Percentiles rank a stretch among this genome's conserved stretches.
These are phyloP conservation scores for Penicillium herquei DNA, from an alignment of 495 filamentous ascomycete genomes.

Conservation along the genomic window DNA sequence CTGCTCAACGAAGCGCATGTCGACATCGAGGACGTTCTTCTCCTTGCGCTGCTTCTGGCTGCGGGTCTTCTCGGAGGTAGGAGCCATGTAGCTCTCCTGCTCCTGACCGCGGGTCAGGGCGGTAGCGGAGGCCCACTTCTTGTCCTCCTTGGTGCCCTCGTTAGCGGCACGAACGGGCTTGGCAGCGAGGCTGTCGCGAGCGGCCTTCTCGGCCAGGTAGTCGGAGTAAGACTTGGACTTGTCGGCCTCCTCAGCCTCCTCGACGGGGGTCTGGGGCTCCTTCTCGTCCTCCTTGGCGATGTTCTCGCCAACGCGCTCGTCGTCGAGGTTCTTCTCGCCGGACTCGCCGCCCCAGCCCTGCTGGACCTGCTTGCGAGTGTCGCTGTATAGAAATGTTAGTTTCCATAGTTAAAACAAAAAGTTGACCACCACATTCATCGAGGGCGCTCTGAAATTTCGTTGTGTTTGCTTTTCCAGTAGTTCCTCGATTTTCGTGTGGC, in stretches of 20 bases:
- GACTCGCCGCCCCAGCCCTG: slow-evolving; percentile 85
- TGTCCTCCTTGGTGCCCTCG: slow-evolving; percentile 78
- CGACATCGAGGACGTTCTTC: slow-evolving; percentile 86
- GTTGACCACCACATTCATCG: not conserved
- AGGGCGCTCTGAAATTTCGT: not conserved
- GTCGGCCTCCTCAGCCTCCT: slow-evolving; percentile 68
- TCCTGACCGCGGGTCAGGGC: slow-evolving; percentile 64
- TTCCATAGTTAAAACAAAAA: not conserved
- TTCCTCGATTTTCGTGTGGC: not conserved
- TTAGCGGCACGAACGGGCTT: slow-evolving; percentile 81
- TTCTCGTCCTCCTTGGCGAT: slow-evolving; percentile 81
- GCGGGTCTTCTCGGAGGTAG: slow-evolving; percentile 73
- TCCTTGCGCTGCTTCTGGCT: slow-evolving; percentile 88
- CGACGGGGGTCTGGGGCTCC: slow-evolving; percentile 50
- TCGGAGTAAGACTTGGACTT: slow-evolving; percentile 84
- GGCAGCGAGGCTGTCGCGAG: slow-evolving; percentile 71
- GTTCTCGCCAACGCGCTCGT: slow-evolving; percentile 82
- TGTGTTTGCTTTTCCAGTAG: not conserved
- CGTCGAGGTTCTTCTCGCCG: slow-evolving; percentile 77
- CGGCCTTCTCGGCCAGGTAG: slow-evolving; percentile 83
- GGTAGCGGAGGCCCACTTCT: slow-evolving; percentile 90
- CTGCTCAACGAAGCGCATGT: slow-evolving; percentile 72
- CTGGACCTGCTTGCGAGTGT: slow-evolving; percentile 88
- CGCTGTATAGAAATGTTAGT: slow-evolving; percentile 46
- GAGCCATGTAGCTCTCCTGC: slow-evolving; percentile 74